These are phyloP conservation scores for Yamadazyma kitorensis DNA, from an alignment of 805 yeast genomes.

Conservation along the genomic window DNA sequence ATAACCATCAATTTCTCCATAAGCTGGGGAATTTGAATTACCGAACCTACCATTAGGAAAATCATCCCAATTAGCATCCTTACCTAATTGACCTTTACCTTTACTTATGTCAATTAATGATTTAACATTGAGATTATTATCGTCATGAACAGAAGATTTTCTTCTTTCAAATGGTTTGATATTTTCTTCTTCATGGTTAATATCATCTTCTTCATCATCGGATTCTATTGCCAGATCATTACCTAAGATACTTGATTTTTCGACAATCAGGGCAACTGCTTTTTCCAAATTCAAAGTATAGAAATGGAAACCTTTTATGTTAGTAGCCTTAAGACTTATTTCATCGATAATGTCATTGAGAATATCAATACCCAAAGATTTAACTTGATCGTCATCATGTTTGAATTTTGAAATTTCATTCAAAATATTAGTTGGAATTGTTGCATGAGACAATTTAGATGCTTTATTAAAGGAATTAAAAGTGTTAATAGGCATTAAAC, in stretches of 20 bases:
- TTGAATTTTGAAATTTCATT: slow-evolving; percentile 54
- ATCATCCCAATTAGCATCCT: slow-evolving; percentile 96
- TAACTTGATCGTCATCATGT: slow-evolving; percentile 73
- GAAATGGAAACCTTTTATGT: slow-evolving; percentile 83
- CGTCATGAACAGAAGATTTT: slow-evolving; percentile 37
- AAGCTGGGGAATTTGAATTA: slow-evolving; percentile 93
- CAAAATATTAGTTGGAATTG: slow-evolving; percentile 60
- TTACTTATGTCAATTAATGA: slow-evolving; percentile 73
- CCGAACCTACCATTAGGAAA: slow-evolving; percentile 95
- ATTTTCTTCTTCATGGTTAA: slow-evolving; percentile 9
- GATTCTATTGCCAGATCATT: slow-evolving; percentile 35
- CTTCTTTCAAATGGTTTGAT: slow-evolving; percentile 22
- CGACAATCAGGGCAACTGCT: slow-evolving; percentile 82
- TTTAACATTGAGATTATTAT: slow-evolving; percentile 38
- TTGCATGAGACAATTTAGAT: slow-evolving; percentile 83
- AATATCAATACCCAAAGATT: slow-evolving; percentile 76
- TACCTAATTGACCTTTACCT: slow-evolving; percentile 80
- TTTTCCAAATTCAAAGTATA: slow-evolving; percentile 91
- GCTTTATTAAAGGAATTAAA: slow-evolving; percentile 81
- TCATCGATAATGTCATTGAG: slow-evolving; percentile 60
- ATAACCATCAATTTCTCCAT: slow-evolving; percentile 97
- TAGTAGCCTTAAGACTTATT: slow-evolving; percentile 51
- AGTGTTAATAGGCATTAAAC: slow-evolving; percentile 88
- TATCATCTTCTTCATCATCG: slow-evolving; percentile 30
- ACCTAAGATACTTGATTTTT: slow-evolving; percentile 51